Conservation (phyloP, 495 filamentous ascomycete species). For the Penicillium fimorum region DNA sequence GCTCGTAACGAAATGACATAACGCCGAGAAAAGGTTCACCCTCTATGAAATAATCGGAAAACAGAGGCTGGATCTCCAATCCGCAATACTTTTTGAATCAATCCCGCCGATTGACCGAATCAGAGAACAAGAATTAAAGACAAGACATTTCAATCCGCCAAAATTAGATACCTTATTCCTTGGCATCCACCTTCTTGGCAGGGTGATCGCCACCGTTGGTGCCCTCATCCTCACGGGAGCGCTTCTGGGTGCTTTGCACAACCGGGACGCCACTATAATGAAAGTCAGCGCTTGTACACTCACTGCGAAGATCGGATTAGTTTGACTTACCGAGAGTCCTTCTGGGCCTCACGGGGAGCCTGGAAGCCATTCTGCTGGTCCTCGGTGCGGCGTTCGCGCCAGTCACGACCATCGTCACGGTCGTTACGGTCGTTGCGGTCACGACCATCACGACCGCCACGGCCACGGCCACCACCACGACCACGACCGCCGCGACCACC, state of each 20-base stretch:
- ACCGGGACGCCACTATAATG: conserved; percentile 46
- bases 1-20: conserved; percentile 20
- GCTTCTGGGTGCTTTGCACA: conserved; percentile 52
- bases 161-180: conserved; percentile 35
- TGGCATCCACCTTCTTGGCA: conserved; percentile 50
- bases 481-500: conserved; percentile 32
- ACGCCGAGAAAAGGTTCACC: conserved; percentile 24
- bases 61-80: conserved; percentile 19
- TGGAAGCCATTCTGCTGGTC: conserved; percentile 64
- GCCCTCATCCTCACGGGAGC: conserved; percentile 43
- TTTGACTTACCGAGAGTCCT: conserved; percentile 45
- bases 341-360: conserved; percentile 35
- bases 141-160: neutral
- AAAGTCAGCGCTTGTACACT: conserved; percentile 4
- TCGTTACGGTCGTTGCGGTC: conserved; percentile 49
- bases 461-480: conserved; percentile 30
- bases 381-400: conserved; percentile 64
- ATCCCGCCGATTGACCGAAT: conserved; percentile 18
- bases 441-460: conserved; percentile 24
- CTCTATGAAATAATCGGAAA: conserved; percentile 17
- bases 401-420: conserved; percentile 63
- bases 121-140: conserved; percentile 23
- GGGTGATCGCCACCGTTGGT: conserved; percentile 38
- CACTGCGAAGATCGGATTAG: neutral
- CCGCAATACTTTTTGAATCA: conserved; percentile 28